Evolutionary conservation across 2,329 filamentous ascomycete genomes (phyloP).

Genomic region (Aspergillus sp.): DNA sequence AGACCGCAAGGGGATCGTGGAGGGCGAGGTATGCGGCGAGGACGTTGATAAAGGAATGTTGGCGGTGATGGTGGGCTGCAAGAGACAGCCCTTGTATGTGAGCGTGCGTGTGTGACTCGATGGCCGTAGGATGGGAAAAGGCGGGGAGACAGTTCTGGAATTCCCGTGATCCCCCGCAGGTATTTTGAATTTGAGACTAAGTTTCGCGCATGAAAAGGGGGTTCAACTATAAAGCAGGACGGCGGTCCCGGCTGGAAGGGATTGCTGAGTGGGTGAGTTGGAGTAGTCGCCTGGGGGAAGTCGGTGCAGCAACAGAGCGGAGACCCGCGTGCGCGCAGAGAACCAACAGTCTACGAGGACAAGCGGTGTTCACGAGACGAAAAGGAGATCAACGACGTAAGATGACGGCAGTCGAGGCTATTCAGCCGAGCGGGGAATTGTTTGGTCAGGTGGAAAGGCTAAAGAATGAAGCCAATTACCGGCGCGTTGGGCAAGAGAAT

Average conservation of each 20-base stretch:
- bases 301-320: neutral
- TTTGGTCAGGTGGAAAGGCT: conserved; percentile 14
- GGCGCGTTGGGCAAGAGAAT: conserved; percentile 4
- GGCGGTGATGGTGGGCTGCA: conserved; percentile 71
- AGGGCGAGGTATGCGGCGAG: conserved; percentile 58
- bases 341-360: conserved; percentile 7
- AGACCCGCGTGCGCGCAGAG: conserved; percentile 4
- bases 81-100: conserved; percentile 62
- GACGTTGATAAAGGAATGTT: conserved; percentile 77
- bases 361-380: conserved; percentile 22
- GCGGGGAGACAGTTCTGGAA: neutral
- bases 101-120: conserved; percentile 3
- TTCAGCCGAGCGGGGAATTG: conserved; percentile 9
- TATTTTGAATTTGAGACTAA: neutral
- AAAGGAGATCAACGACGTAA: conserved; percentile 16
- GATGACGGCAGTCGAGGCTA: conserved; percentile 17
- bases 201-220: conserved; percentile 7
- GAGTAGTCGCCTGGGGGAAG: neutral
- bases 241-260: conserved; percentile 2
- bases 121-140: neutral
- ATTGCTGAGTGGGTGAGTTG: neutral
- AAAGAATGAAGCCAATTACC: conserved; percentile 6
- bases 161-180: conserved; percentile 11
- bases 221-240: conserved; percentile 7
- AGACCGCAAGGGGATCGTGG: conserved; percentile 84